A percentile compares a stretch with the other conserved stretches of the same genome.
Conservation (phyloP, 2,329 filamentous ascomycete genomes). For the Neopestalotiopsis sp. region DNA sequence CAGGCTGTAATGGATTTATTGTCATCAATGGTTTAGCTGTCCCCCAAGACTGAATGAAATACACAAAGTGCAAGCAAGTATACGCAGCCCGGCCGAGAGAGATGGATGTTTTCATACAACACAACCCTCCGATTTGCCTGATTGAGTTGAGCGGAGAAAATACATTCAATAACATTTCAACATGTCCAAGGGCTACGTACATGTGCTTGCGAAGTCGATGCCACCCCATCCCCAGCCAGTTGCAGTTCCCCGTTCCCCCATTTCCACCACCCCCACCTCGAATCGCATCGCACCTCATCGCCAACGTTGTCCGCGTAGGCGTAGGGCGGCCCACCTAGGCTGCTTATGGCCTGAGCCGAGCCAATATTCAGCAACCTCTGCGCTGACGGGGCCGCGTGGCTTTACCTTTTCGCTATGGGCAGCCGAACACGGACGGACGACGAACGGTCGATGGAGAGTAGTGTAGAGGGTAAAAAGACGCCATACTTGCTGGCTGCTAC, state of each 20-base stretch:
- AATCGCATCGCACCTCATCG: neutral
- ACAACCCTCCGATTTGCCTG: constrained; percentile 19
- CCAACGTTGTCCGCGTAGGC: constrained; percentile 6
- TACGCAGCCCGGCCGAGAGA: neutral
- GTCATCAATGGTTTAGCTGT: neutral
- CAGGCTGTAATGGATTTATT: neutral
- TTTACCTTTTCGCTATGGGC: neutral
- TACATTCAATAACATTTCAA: constrained; percentile 14
- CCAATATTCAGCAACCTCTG: constrained; percentile 4
- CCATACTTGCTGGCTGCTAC: too few species aligned
- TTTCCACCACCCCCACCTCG: neutral
- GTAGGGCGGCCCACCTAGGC: neutral
- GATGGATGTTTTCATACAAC: neutral
- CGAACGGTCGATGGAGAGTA: neutral
- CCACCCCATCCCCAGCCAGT: constrained; percentile 3
- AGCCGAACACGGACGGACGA: neutral
- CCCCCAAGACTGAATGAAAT: neutral
- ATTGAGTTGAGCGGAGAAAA: constrained; percentile 14
- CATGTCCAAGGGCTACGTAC: constrained; percentile 19
- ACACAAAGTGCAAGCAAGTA: too few species aligned
- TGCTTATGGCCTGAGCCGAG: constrained; percentile 10
- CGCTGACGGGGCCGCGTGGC: constrained; percentile 14
- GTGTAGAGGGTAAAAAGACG: too few species aligned
- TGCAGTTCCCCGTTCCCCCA: constrained; percentile 14
- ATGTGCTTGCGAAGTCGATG: neutral